These are phyloP conservation scores for Hypoxylon sp. DNA, from an alignment of 2,329 filamentous ascomycete species.

Conservation along the genomic window DNA sequence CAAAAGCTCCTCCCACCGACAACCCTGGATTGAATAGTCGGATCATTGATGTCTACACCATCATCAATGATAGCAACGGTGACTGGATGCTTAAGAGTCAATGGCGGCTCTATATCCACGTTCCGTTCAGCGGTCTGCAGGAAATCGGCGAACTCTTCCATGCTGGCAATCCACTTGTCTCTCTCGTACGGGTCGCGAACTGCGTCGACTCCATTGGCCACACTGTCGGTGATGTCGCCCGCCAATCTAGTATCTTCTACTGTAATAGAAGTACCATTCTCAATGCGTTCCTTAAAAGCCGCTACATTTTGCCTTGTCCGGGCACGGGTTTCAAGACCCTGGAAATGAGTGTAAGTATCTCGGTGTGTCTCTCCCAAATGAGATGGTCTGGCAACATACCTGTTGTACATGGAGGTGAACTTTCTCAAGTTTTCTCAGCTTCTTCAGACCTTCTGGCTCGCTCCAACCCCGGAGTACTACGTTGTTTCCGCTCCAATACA, in stretches of 20 bases:
- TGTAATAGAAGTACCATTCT: neutral
- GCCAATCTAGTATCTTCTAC: neutral
- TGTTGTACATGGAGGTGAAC: constrained; percentile 15
- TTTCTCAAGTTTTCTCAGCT: constrained; percentile 4
- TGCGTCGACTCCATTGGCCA: neutral
- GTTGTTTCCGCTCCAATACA: constrained; percentile 18
- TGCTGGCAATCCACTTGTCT: constrained; percentile 10
- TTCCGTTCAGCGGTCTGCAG: constrained; percentile 11
- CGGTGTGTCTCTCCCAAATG: neutral
- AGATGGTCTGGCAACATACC: neutral
- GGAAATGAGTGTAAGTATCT: neutral
- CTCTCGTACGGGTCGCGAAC: constrained; percentile 6
- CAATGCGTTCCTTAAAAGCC: constrained; percentile 9
- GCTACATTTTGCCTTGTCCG: constrained; percentile 1
- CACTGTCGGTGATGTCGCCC: neutral
- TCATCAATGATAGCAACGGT: constrained; percentile 13
- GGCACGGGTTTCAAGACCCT: constrained; percentile 12
- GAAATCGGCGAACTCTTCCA: constrained; percentile 16
- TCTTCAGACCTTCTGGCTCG: constrained; percentile 12
- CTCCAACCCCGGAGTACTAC: constrained; percentile 12
- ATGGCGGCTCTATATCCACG: constrained; percentile 1
- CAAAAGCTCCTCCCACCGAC: constrained; percentile 5
- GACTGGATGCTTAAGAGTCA: constrained; percentile 11
- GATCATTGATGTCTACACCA: neutral
- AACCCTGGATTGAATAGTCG: neutral